Percentiles rank a stretch among this genome's conserved stretches.
phyloP scores from a whole-genome alignment of 345 rosid species.

The Anastatica hierochuntica region DNA sequence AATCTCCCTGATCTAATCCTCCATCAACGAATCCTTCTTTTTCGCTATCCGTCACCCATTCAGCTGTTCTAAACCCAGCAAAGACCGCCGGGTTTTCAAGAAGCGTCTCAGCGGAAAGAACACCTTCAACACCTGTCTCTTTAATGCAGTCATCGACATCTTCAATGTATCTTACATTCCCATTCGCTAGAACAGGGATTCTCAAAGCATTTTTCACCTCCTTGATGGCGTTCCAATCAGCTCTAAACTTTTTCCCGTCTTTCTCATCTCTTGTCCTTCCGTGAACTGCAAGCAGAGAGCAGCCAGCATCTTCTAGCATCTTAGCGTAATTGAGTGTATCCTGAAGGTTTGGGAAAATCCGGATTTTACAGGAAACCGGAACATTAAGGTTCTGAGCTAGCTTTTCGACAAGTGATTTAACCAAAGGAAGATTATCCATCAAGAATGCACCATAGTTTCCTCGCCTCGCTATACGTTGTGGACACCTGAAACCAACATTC shows the following conservation, averaged over 20 bases:
- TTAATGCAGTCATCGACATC: conserved; percentile 56
- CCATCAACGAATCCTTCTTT: conserved; percentile 34
- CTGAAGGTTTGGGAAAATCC: conserved; percentile 59
- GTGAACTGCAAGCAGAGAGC: conserved; percentile 84
- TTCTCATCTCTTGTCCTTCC: conserved; percentile 84
- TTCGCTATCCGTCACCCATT: conserved; percentile 42
- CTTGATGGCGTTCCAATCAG: conserved; percentile 73
- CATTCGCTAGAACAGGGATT: conserved; percentile 93
- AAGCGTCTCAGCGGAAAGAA: conserved; percentile 90
- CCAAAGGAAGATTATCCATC: conserved; percentile 91
- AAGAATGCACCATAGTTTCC: conserved; percentile 91
- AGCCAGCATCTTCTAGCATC: conserved; percentile 95
- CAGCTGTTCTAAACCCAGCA: conserved; percentile 67
- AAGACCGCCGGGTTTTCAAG: conserved; percentile 92
- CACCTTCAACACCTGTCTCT: conserved; percentile 81
- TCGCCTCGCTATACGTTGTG: conserved; percentile 83
- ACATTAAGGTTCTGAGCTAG: conserved; percentile 49
- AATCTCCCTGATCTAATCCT: conserved; percentile 64
- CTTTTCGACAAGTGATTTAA: conserved; percentile 75
- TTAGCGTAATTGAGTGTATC: conserved; percentile 75
- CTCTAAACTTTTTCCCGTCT: conserved; percentile 74
- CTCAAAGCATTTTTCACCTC: conserved; percentile 61
- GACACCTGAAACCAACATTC: conserved; percentile 68
- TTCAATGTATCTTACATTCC: conserved; percentile 72
- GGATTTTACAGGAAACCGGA: conserved; percentile 88